phyloP scores from a whole-genome alignment of 148 eudicot species.

The Pouteria glomerata region DNA sequence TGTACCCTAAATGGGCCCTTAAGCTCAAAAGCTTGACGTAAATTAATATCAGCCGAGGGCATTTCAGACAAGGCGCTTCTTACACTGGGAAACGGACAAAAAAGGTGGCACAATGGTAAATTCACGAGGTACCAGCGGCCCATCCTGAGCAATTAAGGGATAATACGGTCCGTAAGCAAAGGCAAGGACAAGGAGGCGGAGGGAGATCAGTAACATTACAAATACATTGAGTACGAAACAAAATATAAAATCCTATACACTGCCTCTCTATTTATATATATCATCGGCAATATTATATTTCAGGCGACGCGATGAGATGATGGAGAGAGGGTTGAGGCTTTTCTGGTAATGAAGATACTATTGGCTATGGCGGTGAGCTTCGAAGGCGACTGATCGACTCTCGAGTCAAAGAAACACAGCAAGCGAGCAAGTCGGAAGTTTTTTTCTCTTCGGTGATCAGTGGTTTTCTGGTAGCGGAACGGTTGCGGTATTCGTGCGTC shows the following conservation, averaged over 20 bases:
- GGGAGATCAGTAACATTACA: background rate
- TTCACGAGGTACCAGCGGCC: background rate
- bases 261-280: background rate
- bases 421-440: background rate
- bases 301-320: background rate
- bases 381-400: background rate
- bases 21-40: no score
- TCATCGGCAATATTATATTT: background rate
- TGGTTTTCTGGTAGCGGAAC: background rate
- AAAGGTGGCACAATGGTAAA: background rate
- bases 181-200: background rate
- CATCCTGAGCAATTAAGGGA: background rate
- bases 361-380: conserved; percentile 10
- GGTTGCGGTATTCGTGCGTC: background rate
- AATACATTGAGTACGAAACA: background rate
- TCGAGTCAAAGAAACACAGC: background rate
- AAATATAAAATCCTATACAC: background rate
- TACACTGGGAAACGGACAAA: conserved; percentile 11
- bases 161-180: background rate
- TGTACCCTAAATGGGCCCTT: no score
- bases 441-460: conserved; percentile 6
- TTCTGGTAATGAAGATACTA: conserved; percentile 8
- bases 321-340: background rate
- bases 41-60: no score
- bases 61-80: background rate